These are phyloP conservation scores for Ceratocystis destructans DNA, from an alignment of 2,329 filamentous ascomycete genomes.

Conservation along the genomic window DNA sequence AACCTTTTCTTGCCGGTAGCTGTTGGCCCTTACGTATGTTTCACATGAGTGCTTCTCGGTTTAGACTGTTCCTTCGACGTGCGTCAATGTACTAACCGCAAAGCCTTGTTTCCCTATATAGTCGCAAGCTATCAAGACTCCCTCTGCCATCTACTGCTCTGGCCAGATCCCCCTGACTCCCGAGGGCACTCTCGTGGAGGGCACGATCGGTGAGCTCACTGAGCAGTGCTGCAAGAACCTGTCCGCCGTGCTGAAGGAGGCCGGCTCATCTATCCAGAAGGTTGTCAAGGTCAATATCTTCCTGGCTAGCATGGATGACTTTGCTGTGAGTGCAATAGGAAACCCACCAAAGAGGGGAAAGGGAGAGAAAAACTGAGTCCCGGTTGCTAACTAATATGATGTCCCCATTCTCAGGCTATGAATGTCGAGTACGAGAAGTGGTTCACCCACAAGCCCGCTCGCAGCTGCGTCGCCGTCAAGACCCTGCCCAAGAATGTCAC, in stretches of 20 bases:
- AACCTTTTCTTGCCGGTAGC: conserved; percentile 28
- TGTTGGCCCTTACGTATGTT: conserved; percentile 49
- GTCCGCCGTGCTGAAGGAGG: conserved; percentile 66
- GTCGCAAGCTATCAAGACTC: conserved; percentile 55
- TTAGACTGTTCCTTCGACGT: no score
- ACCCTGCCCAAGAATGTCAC: conserved; percentile 73
- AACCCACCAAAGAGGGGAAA: no score
- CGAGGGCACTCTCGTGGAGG: conserved; percentile 42
- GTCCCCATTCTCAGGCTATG: conserved; percentile 42
- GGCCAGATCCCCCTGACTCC: conserved; percentile 58
- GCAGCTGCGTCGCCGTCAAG: conserved; percentile 82
- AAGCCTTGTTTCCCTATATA: conserved; percentile 23
- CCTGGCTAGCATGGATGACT: conserved; percentile 80
- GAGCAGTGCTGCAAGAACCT: conserved; percentile 59
- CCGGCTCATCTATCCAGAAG: conserved; percentile 61
- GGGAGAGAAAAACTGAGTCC: neutral
- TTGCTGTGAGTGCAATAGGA: conserved; percentile 38
- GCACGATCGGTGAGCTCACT: conserved; percentile 49
- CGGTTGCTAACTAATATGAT: neutral
- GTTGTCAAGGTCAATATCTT: conserved; percentile 91
- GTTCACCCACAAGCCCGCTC: conserved; percentile 72
- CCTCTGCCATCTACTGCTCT: conserved; percentile 52
- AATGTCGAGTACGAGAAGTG: conserved; percentile 75
- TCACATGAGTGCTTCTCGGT: no score
- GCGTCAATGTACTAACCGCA: neutral